Base-by-base conservation (phyloP, 805 yeast genomes). In the Brettanomyces custersianus region DNA sequence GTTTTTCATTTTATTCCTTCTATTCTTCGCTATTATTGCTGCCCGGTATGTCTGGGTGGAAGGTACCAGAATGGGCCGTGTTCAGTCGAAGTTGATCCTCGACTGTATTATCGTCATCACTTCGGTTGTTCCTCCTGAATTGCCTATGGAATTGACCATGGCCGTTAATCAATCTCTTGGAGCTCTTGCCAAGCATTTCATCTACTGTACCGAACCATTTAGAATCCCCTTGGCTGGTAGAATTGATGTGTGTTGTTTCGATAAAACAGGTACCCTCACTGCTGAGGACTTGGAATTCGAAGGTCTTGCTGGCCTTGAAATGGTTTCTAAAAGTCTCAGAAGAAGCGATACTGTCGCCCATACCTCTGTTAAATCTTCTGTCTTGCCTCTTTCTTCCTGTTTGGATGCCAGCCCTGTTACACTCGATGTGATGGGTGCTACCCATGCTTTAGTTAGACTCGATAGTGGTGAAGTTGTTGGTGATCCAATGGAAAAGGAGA, bases 401-500 rank as follows among this genome's bases (percentile, higher is more conserved):
- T n/a, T n/a, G n/a, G n/a, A n/a, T n/a, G n/a, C n/a, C n/a, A n/a
- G n/a, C n/a, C n/a, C n/a, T n/a, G n/a, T n/a, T n/a, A 79, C 94
- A 8, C 65, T 76, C 28, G 67, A 72, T 42, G 86, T 84, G 26
- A 70, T 92, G 44, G 97, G 96, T 42, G 79, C 96, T 39, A 96
- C 95, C 24, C 98, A 92, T 59, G 97, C 98, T 20, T 70, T 92
- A 45, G 98, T 92, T 20, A 77, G 79, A 51, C 69, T 92, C 41
- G 96, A 92, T 51, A 95, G 88, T 55, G 98, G 97, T 49, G 97
- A 92, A 43, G 75, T 88, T 47, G 98, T 92, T 42, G 98, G 98
- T 62, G 98, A 92, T 55, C 96, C 98, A 44, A 90, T 92, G 97
- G 98, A 92, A 63, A 86, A 87, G 62, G 96, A 94, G 20, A 92